Conservation (phyloP, 768 basidiomycete genomes). For the Agaricus bisporus region DNA sequence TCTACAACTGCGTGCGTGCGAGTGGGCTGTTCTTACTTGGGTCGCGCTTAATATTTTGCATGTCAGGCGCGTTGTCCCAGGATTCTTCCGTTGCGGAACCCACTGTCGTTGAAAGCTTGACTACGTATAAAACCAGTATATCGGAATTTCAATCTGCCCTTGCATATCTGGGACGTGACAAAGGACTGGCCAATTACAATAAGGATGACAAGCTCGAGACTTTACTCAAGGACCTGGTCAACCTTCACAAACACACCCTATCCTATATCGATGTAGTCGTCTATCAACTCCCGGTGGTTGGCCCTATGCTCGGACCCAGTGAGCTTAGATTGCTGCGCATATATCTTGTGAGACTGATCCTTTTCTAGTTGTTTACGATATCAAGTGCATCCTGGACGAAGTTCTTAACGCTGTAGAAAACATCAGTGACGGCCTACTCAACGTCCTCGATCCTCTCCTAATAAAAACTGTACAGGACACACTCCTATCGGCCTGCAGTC, state of each 20-base stretch:
- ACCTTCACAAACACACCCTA: constrained; percentile 42
- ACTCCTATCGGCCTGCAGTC: constrained; percentile 21
- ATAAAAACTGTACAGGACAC: constrained; percentile 20
- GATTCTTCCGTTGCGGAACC: background rate
- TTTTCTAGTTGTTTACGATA: constrained; percentile 43
- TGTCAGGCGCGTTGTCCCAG: background rate
- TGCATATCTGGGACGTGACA: constrained; percentile 31
- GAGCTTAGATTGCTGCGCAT: constrained; percentile 19
- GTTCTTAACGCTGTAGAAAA: constrained; percentile 44
- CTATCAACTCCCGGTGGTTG: constrained; percentile 36
- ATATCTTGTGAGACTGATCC: background rate
- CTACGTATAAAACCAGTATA: constrained; percentile 27
- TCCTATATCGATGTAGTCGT: constrained; percentile 24
- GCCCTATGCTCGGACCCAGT: constrained; percentile 52
- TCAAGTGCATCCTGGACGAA: constrained; percentile 56
- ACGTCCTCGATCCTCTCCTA: constrained; percentile 33
- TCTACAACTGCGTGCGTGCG: background rate
- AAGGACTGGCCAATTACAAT: constrained; percentile 50
- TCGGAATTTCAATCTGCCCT: constrained; percentile 25
- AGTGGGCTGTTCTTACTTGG: background rate
- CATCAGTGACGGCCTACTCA: constrained; percentile 40
- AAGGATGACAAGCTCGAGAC: constrained; percentile 35
- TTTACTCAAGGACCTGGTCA: constrained; percentile 42
- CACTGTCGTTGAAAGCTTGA: constrained; percentile 15
- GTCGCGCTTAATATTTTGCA: background rate